A percentile compares a stretch with the other conserved stretches of the same genome.
These are phyloP conservation scores for Suhomyces xylopsoci DNA, from an alignment of 805 yeast species.

Conservation along the genomic window DNA sequence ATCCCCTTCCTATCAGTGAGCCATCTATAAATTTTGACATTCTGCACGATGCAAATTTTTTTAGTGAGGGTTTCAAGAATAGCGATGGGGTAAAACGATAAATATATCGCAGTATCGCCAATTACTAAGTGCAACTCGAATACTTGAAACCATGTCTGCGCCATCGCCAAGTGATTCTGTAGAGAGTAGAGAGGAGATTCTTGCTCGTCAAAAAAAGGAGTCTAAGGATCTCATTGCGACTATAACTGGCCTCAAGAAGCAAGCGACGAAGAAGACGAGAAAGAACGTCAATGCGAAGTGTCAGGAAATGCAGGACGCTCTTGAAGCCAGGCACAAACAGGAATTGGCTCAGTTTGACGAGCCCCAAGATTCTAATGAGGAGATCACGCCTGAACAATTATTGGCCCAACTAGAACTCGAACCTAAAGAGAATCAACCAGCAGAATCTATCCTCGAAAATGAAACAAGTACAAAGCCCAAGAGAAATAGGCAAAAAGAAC, in stretches of 20 bases:
- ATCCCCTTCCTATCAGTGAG: slow-evolving; percentile 1
- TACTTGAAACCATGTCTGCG: background rate
- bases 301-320: slow-evolving; percentile 52
- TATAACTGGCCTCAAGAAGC: slow-evolving; percentile 75
- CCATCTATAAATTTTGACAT: background rate
- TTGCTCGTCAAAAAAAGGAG: slow-evolving; percentile 68
- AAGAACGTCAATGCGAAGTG: slow-evolving; percentile 63
- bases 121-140: background rate
- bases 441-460: background rate
- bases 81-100: background rate
- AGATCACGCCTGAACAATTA: slow-evolving; percentile 63
- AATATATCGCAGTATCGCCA: background rate
- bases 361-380: slow-evolving; percentile 35
- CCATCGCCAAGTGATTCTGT: background rate
- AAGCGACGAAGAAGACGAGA: slow-evolving; percentile 75
- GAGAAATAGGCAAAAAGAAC: slow-evolving; percentile 82
- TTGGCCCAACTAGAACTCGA: slow-evolving; percentile 48
- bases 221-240: slow-evolving; percentile 60
- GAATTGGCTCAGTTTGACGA: slow-evolving; percentile 40
- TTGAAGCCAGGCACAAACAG: slow-evolving; percentile 50
- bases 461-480: slow-evolving; percentile 20
- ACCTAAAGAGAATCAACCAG: background rate
- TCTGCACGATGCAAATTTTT: background rate
- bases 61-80: background rate
- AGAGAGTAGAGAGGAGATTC: slow-evolving; percentile 39